A percentile compares a stretch with the other conserved stretches of the same genome.
Conservation (phyloP, 495 filamentous ascomycete species). For the Sordaria brevicollis region DNA sequence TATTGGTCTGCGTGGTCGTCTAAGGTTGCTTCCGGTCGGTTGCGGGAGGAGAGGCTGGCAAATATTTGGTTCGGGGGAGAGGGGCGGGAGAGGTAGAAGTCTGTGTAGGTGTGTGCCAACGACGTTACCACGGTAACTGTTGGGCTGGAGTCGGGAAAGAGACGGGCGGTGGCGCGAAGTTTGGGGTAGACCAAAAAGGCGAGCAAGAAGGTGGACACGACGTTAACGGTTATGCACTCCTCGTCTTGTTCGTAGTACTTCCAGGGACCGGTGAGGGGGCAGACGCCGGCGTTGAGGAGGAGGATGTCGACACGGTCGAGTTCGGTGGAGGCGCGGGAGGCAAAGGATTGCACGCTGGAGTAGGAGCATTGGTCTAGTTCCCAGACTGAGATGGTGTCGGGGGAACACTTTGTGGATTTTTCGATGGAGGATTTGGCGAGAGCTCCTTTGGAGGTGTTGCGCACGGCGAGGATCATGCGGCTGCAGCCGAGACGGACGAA, state of each 20-base stretch:
- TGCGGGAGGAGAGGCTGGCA: not conserved
- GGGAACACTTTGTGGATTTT: slow-evolving; percentile 22
- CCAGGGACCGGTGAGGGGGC: slow-evolving; percentile 3
- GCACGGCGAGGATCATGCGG: slow-evolving; percentile 40
- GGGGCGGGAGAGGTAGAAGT: not conserved
- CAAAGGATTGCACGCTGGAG: slow-evolving; percentile 17
- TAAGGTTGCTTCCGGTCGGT: not conserved
- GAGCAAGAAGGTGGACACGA: slow-evolving; percentile 37
- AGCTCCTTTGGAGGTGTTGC: slow-evolving; percentile 29
- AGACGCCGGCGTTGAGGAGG: slow-evolving; percentile 36
- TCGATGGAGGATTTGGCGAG: slow-evolving; percentile 34
- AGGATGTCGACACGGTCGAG: slow-evolving; percentile 32
- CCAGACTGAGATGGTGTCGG: slow-evolving; percentile 43
- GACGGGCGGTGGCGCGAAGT: slow-evolving; percentile 20
- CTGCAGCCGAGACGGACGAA: slow-evolving; percentile 29
- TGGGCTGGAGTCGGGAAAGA: slow-evolving; percentile 7
- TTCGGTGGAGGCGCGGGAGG: slow-evolving; percentile 8
- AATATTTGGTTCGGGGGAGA: slow-evolving; percentile 2
- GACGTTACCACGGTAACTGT: slow-evolving; percentile 22
- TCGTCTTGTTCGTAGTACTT: slow-evolving; percentile 26
- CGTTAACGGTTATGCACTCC: slow-evolving; percentile 42
- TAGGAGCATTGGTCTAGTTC: slow-evolving; percentile 34
- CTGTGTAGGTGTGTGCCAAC: slow-evolving; percentile 1
- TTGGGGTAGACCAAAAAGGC: slow-evolving; percentile 34
- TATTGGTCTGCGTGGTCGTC: slow-evolving; percentile 16